phyloP scores from a whole-genome alignment of 1,139 yeast species.

The Candida sp. region DNA sequence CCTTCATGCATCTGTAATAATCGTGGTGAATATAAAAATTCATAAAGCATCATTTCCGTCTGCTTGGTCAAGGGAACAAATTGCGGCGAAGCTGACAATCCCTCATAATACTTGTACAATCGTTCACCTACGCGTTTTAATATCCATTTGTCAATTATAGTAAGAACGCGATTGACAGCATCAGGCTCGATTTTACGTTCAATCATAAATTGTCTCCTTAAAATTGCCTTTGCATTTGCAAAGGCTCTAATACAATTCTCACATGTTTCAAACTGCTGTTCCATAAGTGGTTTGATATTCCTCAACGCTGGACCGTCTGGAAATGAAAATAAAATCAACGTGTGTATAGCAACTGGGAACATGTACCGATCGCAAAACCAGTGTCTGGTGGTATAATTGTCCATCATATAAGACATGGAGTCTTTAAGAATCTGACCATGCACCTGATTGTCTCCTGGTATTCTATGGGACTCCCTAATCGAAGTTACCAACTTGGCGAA shows the following conservation, averaged over 20 bases:
- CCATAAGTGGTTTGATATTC: constrained; percentile 40
- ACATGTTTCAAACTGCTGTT: constrained; percentile 42
- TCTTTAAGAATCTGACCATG: constrained; percentile 25
- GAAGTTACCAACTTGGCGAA: constrained; percentile 20
- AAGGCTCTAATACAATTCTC: constrained; percentile 49
- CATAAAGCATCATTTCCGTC: neutral
- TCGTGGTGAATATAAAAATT: constrained; percentile 1
- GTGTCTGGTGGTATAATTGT: constrained; percentile 28
- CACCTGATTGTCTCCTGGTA: constrained; percentile 20
- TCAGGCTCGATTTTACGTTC: constrained; percentile 46
- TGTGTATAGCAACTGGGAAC: constrained; percentile 48
- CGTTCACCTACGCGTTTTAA: constrained; percentile 11
- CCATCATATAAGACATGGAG: constrained; percentile 22
- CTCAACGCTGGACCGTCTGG: constrained; percentile 41
- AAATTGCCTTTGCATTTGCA: constrained; percentile 47
- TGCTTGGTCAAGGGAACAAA: neutral
- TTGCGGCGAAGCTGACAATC: neutral
- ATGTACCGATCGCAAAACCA: constrained; percentile 54
- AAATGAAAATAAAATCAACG: constrained; percentile 59
- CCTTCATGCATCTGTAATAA: constrained; percentile 6
- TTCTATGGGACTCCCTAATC: constrained; percentile 20
- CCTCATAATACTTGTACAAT: constrained; percentile 1
- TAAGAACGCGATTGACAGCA: constrained; percentile 49
- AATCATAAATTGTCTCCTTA: constrained; percentile 50
- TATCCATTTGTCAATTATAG: constrained; percentile 55